Conservation (phyloP, 2,329 filamentous ascomycete genomes). For the Pseudocercospora cruenta region DNA sequence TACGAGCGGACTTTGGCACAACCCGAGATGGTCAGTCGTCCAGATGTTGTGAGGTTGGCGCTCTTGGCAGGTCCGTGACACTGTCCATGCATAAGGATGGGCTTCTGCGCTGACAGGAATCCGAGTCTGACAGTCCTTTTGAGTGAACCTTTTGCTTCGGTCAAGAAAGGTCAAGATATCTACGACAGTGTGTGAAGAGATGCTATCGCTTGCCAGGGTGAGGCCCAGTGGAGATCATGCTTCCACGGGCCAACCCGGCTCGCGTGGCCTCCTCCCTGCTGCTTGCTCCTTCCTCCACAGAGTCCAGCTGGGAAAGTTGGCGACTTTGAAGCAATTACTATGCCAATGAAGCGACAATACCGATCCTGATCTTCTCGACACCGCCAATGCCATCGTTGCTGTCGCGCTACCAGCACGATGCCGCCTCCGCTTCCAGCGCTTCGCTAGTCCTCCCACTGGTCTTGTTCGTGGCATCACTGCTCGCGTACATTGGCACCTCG, state of each 20-base stretch:
- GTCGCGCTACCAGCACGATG: conserved; percentile 31
- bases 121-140: too few species aligned
- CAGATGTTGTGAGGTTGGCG: background rate
- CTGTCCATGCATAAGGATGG: background rate
- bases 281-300: background rate
- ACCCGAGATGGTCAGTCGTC: too few species aligned
- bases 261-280: background rate
- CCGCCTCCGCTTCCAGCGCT: conserved; percentile 18
- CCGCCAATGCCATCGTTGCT: conserved; percentile 30
- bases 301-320: background rate
- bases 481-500: conserved; percentile 22
- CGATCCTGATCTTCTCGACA: background rate
- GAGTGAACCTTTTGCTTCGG: too few species aligned
- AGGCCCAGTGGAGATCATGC: background rate
- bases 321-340: background rate
- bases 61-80: background rate
- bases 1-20: background rate
- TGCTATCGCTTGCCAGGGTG: background rate
- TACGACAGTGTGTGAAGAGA: background rate
- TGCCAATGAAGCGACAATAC: background rate
- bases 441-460: conserved; percentile 35
- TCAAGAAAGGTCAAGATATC: background rate
- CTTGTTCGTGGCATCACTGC: conserved; percentile 39
- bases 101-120: background rate
- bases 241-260: background rate